Evolutionary conservation across 768 basidiomycete species (phyloP).

Genomic region (Naganishia vishniacii): DNA sequence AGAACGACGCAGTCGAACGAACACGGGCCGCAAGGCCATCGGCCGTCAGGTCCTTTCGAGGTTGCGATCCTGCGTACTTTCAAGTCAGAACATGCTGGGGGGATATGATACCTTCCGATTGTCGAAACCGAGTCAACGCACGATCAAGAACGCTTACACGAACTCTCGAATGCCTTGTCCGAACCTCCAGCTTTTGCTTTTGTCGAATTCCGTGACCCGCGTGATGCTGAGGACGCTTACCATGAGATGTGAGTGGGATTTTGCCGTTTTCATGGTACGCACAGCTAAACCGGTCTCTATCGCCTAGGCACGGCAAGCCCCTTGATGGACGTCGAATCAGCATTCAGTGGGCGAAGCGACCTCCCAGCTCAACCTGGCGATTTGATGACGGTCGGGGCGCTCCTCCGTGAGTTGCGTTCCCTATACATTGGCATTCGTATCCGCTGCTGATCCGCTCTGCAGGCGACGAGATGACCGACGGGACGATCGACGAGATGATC

Average conservation of each 20-base stretch:
- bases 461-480: slow-evolving; percentile 52
- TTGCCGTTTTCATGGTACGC: not conserved
- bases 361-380: slow-evolving; percentile 77
- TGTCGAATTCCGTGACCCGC: slow-evolving; percentile 71
- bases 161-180: slow-evolving; percentile 16
- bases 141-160: slow-evolving; percentile 16
- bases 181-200: slow-evolving; percentile 65
- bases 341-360: slow-evolving; percentile 79
- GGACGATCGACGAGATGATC: slow-evolving; percentile 44
- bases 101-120: not conserved
- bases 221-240: slow-evolving; percentile 77
- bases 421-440: too few relatives aligned
- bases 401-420: slow-evolving; percentile 38
- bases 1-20: slow-evolving; percentile 1
- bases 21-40: slow-evolving; percentile 5
- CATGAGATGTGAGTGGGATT: slow-evolving; percentile 65
- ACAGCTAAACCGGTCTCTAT: not conserved
- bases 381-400: slow-evolving; percentile 57
- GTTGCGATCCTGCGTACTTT: too few relatives aligned
- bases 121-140: slow-evolving; percentile 5
- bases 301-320: slow-evolving; percentile 64
- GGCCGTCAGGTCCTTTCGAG: not conserved
- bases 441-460: too few relatives aligned
- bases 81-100: not conserved
- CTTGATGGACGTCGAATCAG: slow-evolving; percentile 71